Evolutionary conservation across 1,139 yeast genomes (phyloP).

Genomic region (Spencermartinsiella ligniputridi): DNA sequence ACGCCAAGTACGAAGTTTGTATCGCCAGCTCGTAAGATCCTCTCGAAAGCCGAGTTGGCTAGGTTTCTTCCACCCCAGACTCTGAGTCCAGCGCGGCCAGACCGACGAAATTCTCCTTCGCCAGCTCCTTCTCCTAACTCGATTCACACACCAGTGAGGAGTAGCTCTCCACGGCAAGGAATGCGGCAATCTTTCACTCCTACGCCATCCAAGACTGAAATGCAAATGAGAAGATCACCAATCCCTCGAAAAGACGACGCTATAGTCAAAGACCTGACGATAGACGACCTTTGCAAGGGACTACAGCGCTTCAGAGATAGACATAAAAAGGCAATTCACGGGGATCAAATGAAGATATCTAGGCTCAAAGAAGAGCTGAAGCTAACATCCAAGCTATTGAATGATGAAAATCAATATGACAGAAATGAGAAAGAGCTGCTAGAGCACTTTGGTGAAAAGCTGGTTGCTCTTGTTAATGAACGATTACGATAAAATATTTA

Average conservation of each 20-base stretch:
- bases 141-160: not conserved
- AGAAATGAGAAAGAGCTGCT: slow-evolving; percentile 15
- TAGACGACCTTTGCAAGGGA: slow-evolving; percentile 15
- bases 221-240: not conserved
- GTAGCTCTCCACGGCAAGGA: not conserved
- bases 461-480: slow-evolving; percentile 18
- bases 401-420: slow-evolving; percentile 7
- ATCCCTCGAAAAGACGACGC: not conserved
- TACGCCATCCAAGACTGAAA: not conserved
- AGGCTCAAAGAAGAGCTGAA: slow-evolving; percentile 20
- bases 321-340: slow-evolving; percentile 10
- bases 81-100: slow-evolving; percentile 5
- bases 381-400: slow-evolving; percentile 19
- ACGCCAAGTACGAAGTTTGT: slow-evolving; percentile 1
- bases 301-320: slow-evolving; percentile 20
- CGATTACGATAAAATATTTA: slow-evolving; percentile 8
- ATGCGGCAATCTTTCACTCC: not conserved
- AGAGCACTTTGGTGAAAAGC: slow-evolving; percentile 23
- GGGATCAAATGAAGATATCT: slow-evolving; percentile 15
- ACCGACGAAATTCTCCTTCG: slow-evolving; percentile 3
- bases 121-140: slow-evolving; percentile 1
- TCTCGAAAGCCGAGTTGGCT: slow-evolving; percentile 24
- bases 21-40: slow-evolving; percentile 23
- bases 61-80: slow-evolving; percentile 16
- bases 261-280: slow-evolving; percentile 3